Evolutionary conservation across 192 early-diverging fungal genomes (phyloP).

Genomic region (Linnemannia schmuckeri): DNA sequence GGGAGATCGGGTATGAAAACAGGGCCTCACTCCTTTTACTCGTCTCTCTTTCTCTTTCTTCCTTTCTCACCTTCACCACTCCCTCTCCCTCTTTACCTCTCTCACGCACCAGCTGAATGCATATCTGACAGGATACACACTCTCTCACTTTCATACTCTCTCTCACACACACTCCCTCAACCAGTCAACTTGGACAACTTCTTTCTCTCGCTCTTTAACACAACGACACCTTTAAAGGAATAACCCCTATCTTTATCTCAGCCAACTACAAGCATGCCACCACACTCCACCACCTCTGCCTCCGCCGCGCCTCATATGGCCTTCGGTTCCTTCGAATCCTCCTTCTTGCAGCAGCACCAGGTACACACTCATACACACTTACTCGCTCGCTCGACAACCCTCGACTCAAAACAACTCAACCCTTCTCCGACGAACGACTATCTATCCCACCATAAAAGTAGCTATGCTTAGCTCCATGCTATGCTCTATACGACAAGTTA

Average conservation of each 20-base stretch:
- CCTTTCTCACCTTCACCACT: background rate
- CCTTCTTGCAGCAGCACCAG: conserved; percentile 32
- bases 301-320: background rate
- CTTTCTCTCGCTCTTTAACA: background rate
- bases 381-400: background rate
- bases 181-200: background rate
- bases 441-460: background rate
- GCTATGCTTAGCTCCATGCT: background rate
- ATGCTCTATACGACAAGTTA: background rate
- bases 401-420: background rate
- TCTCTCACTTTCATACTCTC: background rate
- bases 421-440: background rate
- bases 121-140: conserved; percentile 4
- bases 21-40: background rate
- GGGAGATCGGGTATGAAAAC: background rate
- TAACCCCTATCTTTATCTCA: background rate
- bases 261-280: conserved; percentile 27
- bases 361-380: conserved; percentile 5
- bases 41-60: background rate
- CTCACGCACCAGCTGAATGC: background rate
- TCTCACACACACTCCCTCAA: background rate
- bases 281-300: conserved; percentile 26
- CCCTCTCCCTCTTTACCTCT: background rate
- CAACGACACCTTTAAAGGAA: background rate
- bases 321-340: conserved; percentile 9